Evolutionary conservation across 2,329 filamentous ascomycete species (phyloP).

Genomic region (Apiospora kogelbergensis): DNA sequence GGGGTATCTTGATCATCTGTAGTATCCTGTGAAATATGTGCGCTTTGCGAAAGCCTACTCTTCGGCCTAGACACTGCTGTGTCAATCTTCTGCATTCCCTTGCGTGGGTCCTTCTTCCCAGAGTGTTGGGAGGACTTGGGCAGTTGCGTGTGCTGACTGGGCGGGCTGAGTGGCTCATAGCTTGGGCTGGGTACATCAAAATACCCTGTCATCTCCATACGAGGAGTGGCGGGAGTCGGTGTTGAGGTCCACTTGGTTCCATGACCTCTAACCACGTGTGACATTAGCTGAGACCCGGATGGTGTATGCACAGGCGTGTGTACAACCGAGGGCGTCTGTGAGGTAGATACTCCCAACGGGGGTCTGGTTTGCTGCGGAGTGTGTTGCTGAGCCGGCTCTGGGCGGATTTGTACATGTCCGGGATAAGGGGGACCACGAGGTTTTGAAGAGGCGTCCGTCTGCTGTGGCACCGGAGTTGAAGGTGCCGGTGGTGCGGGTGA

Average conservation of each 20-base stretch:
- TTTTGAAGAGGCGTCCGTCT: slow-evolving; percentile 13
- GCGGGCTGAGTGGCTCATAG: slow-evolving; percentile 60
- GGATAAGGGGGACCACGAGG: slow-evolving; percentile 28
- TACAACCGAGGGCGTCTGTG: slow-evolving; percentile 12
- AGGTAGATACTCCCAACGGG: not conserved
- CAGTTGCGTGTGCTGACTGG: slow-evolving; percentile 39
- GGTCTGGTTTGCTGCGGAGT: not conserved
- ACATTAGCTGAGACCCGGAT: slow-evolving; percentile 17
- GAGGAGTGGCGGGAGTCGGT: slow-evolving; percentile 59
- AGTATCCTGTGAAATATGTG: slow-evolving; percentile 37
- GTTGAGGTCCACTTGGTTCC: slow-evolving; percentile 61
- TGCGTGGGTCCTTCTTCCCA: slow-evolving; percentile 36
- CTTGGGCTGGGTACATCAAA: slow-evolving; percentile 51
- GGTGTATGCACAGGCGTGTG: slow-evolving; percentile 25
- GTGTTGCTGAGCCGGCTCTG: not conserved
- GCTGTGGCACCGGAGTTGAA: slow-evolving; percentile 2
- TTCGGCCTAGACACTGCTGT: slow-evolving; percentile 21
- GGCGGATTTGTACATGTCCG: slow-evolving; percentile 18
- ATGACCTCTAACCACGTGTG: slow-evolving; percentile 34
- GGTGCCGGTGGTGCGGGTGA: not conserved
- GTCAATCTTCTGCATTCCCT: slow-evolving; percentile 26
- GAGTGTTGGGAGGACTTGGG: slow-evolving; percentile 32
- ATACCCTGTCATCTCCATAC: slow-evolving; percentile 29
- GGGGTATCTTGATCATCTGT: slow-evolving; percentile 42
- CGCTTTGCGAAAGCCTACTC: slow-evolving; percentile 36